These are phyloP conservation scores for Juncus inflexus DNA, from an alignment of 176 grass and related monocot genomes.

Conservation along the genomic window DNA sequence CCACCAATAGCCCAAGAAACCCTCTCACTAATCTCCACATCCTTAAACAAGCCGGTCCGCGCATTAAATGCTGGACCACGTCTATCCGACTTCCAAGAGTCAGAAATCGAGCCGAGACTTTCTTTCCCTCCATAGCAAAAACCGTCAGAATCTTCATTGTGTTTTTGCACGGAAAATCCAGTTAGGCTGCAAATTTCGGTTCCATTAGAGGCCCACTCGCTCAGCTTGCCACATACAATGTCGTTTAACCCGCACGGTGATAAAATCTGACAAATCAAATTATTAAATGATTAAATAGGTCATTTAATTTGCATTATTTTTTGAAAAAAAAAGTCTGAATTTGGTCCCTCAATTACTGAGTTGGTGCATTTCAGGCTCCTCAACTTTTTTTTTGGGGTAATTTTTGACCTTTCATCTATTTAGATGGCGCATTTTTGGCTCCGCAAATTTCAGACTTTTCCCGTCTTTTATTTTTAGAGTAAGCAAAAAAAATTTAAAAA, in stretches of 20 bases:
- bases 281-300: slow-evolving; percentile 21
- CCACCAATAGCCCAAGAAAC: slow-evolving; percentile 92
- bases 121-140: slow-evolving; percentile 96
- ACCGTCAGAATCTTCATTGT: slow-evolving; percentile 22
- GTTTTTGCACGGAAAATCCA: slow-evolving; percentile 73
- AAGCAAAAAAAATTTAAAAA: too few species aligned
- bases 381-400: too few species aligned
- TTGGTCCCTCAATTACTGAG: neutral
- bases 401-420: too few species aligned
- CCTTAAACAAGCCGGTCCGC: slow-evolving; percentile 33
- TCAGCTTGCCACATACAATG: slow-evolving; percentile 77
- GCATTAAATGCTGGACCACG: slow-evolving; percentile 35
- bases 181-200: slow-evolving; percentile 72
- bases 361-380: too few species aligned
- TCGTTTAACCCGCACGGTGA: slow-evolving; percentile 92
- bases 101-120: slow-evolving; percentile 71
- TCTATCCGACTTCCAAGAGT: slow-evolving; percentile 60
- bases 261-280: slow-evolving; percentile 48
- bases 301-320: too few species aligned
- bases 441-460: too few species aligned
- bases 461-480: too few species aligned
- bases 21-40: slow-evolving; percentile 52
- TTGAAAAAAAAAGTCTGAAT: neutral
- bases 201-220: slow-evolving; percentile 86
- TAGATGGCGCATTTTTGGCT: too few species aligned